Evolutionary conservation across 768 basidiomycete genomes (phyloP).

Genomic region (Leccinellum rugosiceps): DNA sequence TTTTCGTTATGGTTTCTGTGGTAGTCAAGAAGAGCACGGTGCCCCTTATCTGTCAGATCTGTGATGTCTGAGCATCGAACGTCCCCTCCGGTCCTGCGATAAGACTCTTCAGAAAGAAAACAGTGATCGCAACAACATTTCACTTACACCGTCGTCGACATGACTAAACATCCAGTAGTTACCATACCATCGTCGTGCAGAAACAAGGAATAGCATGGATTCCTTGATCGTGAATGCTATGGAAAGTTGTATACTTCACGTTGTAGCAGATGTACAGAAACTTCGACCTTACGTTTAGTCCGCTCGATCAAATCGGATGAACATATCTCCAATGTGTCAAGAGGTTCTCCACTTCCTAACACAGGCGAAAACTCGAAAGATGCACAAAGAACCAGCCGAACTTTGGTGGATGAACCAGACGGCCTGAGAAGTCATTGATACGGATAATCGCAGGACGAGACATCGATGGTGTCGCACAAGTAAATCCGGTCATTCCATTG

Average conservation of each 20-base stretch:
- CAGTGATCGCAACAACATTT: neutral
- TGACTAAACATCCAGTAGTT: neutral
- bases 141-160: neutral
- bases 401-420: neutral
- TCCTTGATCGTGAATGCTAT: neutral
- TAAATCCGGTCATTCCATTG: neutral
- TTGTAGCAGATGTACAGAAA: neutral
- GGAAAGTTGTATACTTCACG: neutral
- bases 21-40: neutral
- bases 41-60: conserved; percentile 3
- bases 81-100: neutral
- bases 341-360: neutral
- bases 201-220: neutral
- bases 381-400: neutral
- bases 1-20: neutral
- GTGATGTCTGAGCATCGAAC: neutral
- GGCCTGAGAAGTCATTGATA: neutral
- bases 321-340: neutral
- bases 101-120: neutral
- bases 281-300: neutral
- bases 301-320: neutral
- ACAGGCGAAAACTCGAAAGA: conserved; percentile 3
- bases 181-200: neutral
- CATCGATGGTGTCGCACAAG: neutral
- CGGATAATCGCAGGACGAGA: neutral